Evolutionary conservation across 768 basidiomycete species (phyloP).

Genomic region (Phaeotremella skinneri): DNA sequence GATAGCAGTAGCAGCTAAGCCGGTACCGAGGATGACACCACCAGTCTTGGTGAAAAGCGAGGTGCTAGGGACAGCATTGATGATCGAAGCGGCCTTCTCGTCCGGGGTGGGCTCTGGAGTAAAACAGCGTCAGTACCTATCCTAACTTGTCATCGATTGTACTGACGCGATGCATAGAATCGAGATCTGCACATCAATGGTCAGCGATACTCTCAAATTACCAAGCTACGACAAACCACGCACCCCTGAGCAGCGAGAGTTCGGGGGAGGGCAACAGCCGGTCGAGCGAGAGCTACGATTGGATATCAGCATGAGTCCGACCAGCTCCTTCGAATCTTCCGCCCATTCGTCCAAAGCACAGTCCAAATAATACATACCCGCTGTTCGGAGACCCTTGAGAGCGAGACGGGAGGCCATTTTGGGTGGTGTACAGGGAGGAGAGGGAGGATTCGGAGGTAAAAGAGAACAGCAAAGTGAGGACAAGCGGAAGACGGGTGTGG

Average conservation of each 20-base stretch:
- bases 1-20: slow-evolving; percentile 83
- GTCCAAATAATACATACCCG: slow-evolving; percentile 25
- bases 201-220: neutral
- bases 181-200: slow-evolving; percentile 10
- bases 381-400: slow-evolving; percentile 38
- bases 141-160: neutral
- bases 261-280: slow-evolving; percentile 22
- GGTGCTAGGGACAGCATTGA: slow-evolving; percentile 77
- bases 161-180: slow-evolving; percentile 24
- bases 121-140: neutral
- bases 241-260: slow-evolving; percentile 26
- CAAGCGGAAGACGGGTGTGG: slow-evolving; percentile 6
- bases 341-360: neutral
- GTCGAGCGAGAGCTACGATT: slow-evolving; percentile 22
- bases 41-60: slow-evolving; percentile 90
- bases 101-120: slow-evolving; percentile 63
- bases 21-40: slow-evolving; percentile 83
- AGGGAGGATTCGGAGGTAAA: slow-evolving; percentile 7
- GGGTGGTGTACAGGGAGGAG: slow-evolving; percentile 17
- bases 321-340: slow-evolving; percentile 8
- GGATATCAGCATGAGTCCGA: neutral
- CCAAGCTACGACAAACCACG: neutral
- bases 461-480: slow-evolving; percentile 1
- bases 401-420: slow-evolving; percentile 47
- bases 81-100: slow-evolving; percentile 83